Evolutionary conservation across 176 grass and related monocot genomes (phyloP).

Genomic region (Ensete glaucum): DNA sequence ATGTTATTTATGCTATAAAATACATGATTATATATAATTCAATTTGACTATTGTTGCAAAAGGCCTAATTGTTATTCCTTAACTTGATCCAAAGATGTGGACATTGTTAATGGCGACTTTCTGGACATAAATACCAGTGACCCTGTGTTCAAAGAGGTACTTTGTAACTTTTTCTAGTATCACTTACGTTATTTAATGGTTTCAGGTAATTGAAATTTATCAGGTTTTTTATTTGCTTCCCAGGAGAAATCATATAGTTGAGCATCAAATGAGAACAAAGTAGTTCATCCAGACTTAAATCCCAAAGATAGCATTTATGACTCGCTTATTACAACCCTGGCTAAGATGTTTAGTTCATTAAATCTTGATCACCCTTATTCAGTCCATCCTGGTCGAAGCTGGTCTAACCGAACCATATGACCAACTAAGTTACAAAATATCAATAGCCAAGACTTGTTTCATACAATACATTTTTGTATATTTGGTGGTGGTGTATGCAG

Average conservation of each 20-base stretch:
- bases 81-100: conserved; percentile 54
- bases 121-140: conserved; percentile 52
- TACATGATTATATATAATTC: background rate
- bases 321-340: background rate
- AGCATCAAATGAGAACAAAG: too few species aligned
- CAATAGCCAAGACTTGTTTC: too few species aligned
- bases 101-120: conserved; percentile 66
- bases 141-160: conserved; percentile 58
- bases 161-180: conserved; percentile 15
- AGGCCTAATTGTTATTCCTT: conserved; percentile 10
- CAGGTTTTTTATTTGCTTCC: background rate
- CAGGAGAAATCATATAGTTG: too few species aligned
- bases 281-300: background rate
- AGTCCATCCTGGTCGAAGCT: too few species aligned
- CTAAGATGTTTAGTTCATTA: background rate
- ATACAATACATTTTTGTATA: background rate
- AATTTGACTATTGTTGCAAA: background rate
- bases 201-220: background rate
- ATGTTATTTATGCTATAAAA: background rate
- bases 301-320: background rate
- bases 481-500: conserved; percentile 32
- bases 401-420: too few species aligned
- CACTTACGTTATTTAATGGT: background rate
- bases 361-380: too few species aligned
- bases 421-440: too few species aligned